phyloP scores from a whole-genome alignment of 2,329 filamentous ascomycete genomes.

The Monosporascus sp. region DNA sequence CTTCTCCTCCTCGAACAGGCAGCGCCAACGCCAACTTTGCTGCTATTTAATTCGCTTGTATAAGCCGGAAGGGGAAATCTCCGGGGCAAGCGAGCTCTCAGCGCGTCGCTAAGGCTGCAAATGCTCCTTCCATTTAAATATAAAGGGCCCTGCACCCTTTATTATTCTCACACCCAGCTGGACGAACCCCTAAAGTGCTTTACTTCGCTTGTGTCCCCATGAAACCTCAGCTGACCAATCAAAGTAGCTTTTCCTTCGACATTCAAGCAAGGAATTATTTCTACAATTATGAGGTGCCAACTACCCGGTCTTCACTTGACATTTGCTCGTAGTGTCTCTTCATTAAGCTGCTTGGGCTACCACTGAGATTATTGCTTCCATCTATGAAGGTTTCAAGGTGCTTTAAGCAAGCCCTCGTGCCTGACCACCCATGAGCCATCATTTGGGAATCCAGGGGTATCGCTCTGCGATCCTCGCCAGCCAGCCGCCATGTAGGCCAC shows the following conservation, averaged over 20 bases:
- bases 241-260: no score
- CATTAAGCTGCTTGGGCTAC: background rate
- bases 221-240: no score
- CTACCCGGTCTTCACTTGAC: background rate
- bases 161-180: no score
- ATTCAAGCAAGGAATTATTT: no score
- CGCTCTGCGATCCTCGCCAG: conserved; percentile 22
- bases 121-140: no score
- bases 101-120: no score
- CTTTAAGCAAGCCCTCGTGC: conserved; percentile 29
- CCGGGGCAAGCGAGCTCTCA: background rate
- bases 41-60: background rate
- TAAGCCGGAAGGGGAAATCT: background rate
- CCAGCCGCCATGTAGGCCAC: conserved; percentile 33
- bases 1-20: background rate
- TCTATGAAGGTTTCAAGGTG: conserved; percentile 17
- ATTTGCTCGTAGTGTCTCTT: background rate
- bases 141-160: no score
- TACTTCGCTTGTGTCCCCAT: no score
- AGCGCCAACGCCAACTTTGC: background rate
- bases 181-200: no score
- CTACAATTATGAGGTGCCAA: no score
- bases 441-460: conserved; percentile 31
- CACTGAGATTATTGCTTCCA: background rate
- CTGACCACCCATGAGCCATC: conserved; percentile 29